phyloP scores from a whole-genome alignment of 2,329 filamentous ascomycete genomes.

The Fusarium vanettenii region DNA sequence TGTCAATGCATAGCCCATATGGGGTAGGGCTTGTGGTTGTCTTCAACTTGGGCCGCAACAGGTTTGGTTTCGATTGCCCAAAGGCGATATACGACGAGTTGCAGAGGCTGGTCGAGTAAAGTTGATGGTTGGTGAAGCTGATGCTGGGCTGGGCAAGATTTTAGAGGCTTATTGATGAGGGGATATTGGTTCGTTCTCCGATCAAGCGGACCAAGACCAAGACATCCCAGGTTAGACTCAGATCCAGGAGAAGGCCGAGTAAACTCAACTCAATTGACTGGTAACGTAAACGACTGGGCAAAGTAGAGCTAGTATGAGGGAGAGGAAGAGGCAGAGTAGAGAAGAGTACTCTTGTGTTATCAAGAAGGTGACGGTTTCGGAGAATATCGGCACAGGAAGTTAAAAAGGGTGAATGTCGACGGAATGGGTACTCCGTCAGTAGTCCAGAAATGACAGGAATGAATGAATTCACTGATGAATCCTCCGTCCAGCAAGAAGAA shows the following conservation, averaged over 20 bases:
- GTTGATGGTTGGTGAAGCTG: neutral
- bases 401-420: neutral
- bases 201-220: slow-evolving; percentile 23
- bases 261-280: slow-evolving; percentile 5
- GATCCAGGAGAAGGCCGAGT: slow-evolving; percentile 7
- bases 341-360: neutral
- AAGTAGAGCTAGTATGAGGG: neutral
- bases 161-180: slow-evolving; percentile 25
- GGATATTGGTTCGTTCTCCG: slow-evolving; percentile 26
- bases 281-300: slow-evolving; percentile 7
- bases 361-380: neutral
- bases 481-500: neutral
- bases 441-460: slow-evolving; percentile 18
- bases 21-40: neutral
- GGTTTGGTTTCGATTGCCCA: neutral
- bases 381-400: slow-evolving; percentile 15
- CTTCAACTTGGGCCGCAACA: neutral
- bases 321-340: neutral
- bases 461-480: slow-evolving; percentile 18
- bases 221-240: slow-evolving; percentile 30
- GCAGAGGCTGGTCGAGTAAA: neutral
- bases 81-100: neutral
- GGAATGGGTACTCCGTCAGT: neutral
- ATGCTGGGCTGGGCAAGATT: slow-evolving; percentile 16
- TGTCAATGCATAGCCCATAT: slow-evolving; percentile 10